Evolutionary conservation across 306 rosid species (phyloP).

Genomic region (Notholithocarpus densiflorus): DNA sequence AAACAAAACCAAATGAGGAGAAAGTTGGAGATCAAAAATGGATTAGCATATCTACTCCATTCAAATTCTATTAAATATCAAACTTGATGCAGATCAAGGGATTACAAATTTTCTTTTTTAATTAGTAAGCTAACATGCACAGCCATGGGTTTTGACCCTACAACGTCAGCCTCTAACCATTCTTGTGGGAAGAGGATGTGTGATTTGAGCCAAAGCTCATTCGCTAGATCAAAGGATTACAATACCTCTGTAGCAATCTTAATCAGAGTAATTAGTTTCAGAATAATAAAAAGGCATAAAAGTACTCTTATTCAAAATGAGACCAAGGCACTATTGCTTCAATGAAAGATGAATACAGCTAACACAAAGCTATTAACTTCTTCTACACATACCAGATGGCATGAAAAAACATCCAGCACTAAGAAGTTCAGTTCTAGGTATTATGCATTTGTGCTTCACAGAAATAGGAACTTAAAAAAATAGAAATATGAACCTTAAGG

Average conservation of each 20-base stretch:
- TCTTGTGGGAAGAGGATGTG: too few relatives aligned
- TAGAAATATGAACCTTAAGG: constrained; percentile 58
- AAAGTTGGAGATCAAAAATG: constrained; percentile 3
- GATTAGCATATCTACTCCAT: background rate
- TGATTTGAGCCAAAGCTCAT: too few relatives aligned
- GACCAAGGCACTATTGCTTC: background rate
- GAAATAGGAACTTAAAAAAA: background rate
- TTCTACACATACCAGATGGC: background rate
- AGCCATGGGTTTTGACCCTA: too few relatives aligned
- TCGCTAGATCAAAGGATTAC: background rate
- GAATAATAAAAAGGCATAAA: background rate
- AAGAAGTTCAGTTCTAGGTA: background rate
- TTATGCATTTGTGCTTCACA: background rate
- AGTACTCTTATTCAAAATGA: background rate
- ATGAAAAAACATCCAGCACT: background rate
- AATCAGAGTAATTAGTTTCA: background rate
- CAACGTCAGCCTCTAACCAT: too few relatives aligned
- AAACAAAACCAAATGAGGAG: background rate
- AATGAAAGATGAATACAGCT: background rate
- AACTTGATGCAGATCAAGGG: background rate
- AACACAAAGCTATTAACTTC: background rate
- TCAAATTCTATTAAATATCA: background rate
- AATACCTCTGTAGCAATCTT: background rate
- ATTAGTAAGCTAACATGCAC: too few relatives aligned
- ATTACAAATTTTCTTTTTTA: background rate